These are phyloP conservation scores for Conticribra guillardii DNA, from an alignment of 108 stramenopile genomes.

Conservation along the genomic window DNA sequence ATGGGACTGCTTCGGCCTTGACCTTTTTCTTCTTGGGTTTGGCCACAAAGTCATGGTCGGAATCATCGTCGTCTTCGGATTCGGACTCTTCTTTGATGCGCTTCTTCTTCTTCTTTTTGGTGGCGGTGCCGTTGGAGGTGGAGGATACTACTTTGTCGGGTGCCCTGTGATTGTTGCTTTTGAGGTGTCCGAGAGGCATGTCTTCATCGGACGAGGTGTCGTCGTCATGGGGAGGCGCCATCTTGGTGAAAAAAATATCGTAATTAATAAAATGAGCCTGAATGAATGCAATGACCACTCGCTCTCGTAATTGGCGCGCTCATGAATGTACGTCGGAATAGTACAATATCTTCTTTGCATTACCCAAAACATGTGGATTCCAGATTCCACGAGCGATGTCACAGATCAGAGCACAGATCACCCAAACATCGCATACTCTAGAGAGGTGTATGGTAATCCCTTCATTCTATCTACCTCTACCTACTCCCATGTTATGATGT, in stretches of 20 bases:
- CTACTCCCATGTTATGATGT: too few species aligned
- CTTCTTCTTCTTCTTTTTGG: not conserved
- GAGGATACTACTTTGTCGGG: not conserved
- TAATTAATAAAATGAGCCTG: too few species aligned
- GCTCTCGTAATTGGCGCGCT: too few species aligned
- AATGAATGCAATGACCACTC: too few species aligned
- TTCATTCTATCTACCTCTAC: too few species aligned
- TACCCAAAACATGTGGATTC: too few species aligned
- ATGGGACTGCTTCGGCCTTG: constrained; percentile 23
- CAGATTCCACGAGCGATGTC: too few species aligned
- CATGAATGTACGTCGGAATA: too few species aligned
- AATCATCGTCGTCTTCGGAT: constrained; percentile 19
- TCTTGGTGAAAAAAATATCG: not conserved
- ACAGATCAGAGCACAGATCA: too few species aligned
- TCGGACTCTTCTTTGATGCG: constrained; percentile 8
- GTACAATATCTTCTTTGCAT: too few species aligned
- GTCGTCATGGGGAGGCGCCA: not conserved
- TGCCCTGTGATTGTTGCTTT: not conserved
- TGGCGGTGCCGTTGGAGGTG: not conserved
- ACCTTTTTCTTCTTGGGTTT: constrained; percentile 39
- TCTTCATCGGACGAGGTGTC: not conserved
- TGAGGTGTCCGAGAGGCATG: not conserved
- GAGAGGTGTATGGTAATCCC: too few species aligned
- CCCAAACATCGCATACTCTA: too few species aligned
- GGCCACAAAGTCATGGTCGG: constrained; percentile 5